A percentile compares a stretch with the other conserved stretches of the same genome.
These are phyloP conservation scores for Psilocybe azurescens DNA, from an alignment of 768 basidiomycete genomes.

Conservation along the genomic window DNA sequence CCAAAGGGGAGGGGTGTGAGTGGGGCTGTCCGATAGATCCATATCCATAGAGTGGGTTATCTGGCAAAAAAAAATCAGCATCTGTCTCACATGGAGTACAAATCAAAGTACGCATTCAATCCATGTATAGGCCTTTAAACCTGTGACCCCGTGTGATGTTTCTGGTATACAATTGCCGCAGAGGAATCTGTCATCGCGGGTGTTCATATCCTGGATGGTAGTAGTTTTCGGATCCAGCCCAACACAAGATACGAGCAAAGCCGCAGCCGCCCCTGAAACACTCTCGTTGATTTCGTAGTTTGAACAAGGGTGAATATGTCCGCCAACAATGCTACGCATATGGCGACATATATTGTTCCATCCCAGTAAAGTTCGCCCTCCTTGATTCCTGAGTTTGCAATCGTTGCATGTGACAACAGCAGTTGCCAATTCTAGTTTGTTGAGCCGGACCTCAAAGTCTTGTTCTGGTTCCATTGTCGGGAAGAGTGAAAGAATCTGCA, in stretches of 20 bases:
- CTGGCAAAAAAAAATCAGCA: constrained; percentile 11
- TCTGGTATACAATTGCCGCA: constrained; percentile 24
- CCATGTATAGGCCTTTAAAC: constrained; percentile 26
- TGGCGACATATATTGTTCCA: constrained; percentile 27
- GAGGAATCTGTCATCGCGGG: constrained; percentile 24
- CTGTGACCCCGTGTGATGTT: constrained; percentile 17
- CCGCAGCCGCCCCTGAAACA: constrained; percentile 14
- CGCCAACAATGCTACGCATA: constrained; percentile 4
- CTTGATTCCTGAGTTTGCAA: constrained; percentile 14
- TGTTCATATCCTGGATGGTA: constrained; percentile 22
- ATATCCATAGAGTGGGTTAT: constrained; percentile 18
- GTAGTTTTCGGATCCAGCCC: constrained; percentile 25
- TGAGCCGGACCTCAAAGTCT: constrained; percentile 14
- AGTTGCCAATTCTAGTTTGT: constrained; percentile 23
- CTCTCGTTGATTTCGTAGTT: constrained; percentile 13
- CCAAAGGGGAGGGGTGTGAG: constrained; percentile 25
- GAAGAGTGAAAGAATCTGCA: constrained; percentile 16
- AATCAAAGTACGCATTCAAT: constrained; percentile 24
- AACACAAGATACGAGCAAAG: constrained; percentile 21
- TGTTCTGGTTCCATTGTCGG: constrained; percentile 4
- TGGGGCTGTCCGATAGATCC: not conserved
- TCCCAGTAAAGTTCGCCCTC: constrained; percentile 22
- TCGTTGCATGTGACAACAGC: constrained; percentile 24
- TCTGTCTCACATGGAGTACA: not conserved
- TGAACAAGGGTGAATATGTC: constrained; percentile 12